Conservation (phyloP, 306 rosid genomes). For the Glycine tomentella region DNA sequence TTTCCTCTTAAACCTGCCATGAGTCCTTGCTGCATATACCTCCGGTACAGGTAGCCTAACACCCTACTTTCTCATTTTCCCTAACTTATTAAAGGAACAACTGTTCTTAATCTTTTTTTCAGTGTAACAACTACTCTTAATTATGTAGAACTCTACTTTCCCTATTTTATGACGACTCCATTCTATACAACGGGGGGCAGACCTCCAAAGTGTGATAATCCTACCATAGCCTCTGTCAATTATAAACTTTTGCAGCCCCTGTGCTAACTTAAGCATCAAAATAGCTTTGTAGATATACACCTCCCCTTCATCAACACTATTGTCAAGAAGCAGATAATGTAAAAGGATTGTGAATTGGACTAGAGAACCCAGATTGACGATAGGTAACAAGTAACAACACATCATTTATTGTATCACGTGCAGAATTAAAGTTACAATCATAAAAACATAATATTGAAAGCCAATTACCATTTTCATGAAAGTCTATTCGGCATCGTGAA, state of each 20-base stretch:
- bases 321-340: not conserved
- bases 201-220: not conserved
- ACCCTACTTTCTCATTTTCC: not conserved
- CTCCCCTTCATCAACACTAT: not conserved
- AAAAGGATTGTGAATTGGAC: not conserved
- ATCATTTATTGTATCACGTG: constrained; percentile 10
- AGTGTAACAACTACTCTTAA: not conserved
- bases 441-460: constrained; percentile 38
- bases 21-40: no score
- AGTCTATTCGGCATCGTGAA: constrained; percentile 91
- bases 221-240: not conserved
- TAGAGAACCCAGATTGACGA: not conserved
- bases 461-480: constrained; percentile 80
- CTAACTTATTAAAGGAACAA: not conserved
- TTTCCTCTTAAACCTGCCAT: no score
- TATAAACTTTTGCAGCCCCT: not conserved
- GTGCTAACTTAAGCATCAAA: not conserved
- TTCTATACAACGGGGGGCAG: not conserved
- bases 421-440: constrained; percentile 21
- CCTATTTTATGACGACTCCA: not conserved
- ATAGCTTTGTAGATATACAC: not conserved
- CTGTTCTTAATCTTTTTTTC: no score
- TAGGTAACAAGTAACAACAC: not conserved
- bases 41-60: no score
- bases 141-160: not conserved